Base-by-base conservation (phyloP, 345 rosid species). In the Cochlearia excelsa region DNA sequence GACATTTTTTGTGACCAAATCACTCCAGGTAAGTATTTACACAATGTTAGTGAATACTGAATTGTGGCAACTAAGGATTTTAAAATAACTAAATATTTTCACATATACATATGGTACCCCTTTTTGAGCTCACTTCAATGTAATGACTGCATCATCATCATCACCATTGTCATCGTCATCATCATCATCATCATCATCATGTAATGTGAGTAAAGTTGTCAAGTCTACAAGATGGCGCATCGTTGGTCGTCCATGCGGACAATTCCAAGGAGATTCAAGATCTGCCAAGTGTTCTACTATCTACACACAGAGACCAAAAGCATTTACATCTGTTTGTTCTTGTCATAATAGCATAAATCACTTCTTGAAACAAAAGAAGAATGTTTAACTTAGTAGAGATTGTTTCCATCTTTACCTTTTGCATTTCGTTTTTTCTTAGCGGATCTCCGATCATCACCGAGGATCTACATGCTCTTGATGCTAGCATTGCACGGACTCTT, bases 221-320 rank as follows among this genome's bases (percentile, higher is more conserved):
- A 93, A 75, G 76, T 93, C 94, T 0, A 89, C 81, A 77, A 93
- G 80, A 79, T 93, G 99, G 16, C 95, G 86, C 99, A 93, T 93
- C 1, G 99, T 93, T 40, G 99, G 99, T 67, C 99, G 79, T 55
- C 99, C 99, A 26, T 93, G 99, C 1, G 99, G 99, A 69, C 95
- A 93, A 75, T 93, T 93, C 97, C 97, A 93, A n/a, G 97, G 99
- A 39, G 99, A 93, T 47, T 79, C 89, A 58, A 93, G 78, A 28
- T 70, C 88, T 47, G 84, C 89, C 67, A 93, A 75, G 79, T 83
- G 94, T 70, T 75, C 80, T 0, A 93, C 73, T 76, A 93, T 87
- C 99, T 93, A 83, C 30, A 43, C 61, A 49, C 40, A 9, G 31
- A 45, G 4, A 28, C 38, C 3, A 27, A 4, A 33, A 27, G 37